Conservation (phyloP, 1,284 basidiomycete species). For the Ceratobasidium sp. region DNA sequence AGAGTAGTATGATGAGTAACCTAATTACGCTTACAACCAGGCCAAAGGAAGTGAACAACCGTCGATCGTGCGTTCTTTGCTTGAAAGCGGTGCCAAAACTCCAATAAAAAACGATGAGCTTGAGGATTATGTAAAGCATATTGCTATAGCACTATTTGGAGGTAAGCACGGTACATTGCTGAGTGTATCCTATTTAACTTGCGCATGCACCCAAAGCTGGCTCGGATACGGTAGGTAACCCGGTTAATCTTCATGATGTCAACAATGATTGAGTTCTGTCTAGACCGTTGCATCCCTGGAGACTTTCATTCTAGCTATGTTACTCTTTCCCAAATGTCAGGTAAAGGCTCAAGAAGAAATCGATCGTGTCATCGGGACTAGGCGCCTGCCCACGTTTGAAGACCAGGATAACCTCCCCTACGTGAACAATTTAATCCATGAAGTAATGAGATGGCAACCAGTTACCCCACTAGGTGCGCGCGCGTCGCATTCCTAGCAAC, state of each 20-base stretch:
- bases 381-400: slow-evolving; percentile 43
- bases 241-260: too few relatives aligned
- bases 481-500: too few relatives aligned
- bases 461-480: slow-evolving; percentile 41
- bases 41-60: slow-evolving; percentile 16
- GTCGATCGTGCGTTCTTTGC: slow-evolving; percentile 13
- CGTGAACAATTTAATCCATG: slow-evolving; percentile 43
- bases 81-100: background rate
- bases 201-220: background rate
- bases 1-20: background rate
- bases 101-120: background rate
- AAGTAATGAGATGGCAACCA: slow-evolving; percentile 45
- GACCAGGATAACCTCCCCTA: slow-evolving; percentile 43
- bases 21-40: background rate
- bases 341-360: slow-evolving; percentile 45
- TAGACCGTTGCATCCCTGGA: slow-evolving; percentile 25
- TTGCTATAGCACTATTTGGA: slow-evolving; percentile 28
- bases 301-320: slow-evolving; percentile 22
- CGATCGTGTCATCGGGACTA: slow-evolving; percentile 44
- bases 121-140: slow-evolving; percentile 28
- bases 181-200: background rate
- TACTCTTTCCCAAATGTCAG: slow-evolving; percentile 40
- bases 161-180: slow-evolving; percentile 1
- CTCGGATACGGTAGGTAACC: slow-evolving; percentile 14
- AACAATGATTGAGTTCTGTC: background rate